A percentile compares a stretch with the other conserved stretches of the same genome.
Evolutionary conservation across 1,139 yeast species (phyloP).

Genomic region (Magnusiomyces fungicola): DNA sequence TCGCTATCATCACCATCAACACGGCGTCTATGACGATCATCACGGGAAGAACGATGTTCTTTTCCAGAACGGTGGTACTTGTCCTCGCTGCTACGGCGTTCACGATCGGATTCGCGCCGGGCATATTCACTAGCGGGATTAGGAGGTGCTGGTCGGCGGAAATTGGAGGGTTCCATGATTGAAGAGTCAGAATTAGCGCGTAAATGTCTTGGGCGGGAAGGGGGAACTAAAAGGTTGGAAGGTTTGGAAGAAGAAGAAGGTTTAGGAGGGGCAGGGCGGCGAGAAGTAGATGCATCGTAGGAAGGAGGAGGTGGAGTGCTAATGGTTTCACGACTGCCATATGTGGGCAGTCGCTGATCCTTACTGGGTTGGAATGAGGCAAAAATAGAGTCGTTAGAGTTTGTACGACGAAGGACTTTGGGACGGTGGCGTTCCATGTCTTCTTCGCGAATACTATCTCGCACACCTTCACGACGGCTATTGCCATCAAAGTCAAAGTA

Average conservation of each 20-base stretch:
- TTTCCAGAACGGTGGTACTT: background rate
- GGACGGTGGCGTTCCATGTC: background rate
- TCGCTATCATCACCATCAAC: constrained; percentile 7
- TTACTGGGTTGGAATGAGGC: constrained; percentile 1
- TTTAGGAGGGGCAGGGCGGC: constrained; percentile 3
- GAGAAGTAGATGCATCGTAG: background rate
- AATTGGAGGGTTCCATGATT: constrained; percentile 19
- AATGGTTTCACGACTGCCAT: background rate
- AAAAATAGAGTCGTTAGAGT: constrained; percentile 14
- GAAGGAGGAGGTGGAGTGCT: background rate
- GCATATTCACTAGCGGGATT: background rate
- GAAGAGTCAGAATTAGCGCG: constrained; percentile 28
- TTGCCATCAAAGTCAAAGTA: no score
- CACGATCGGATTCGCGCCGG: constrained; percentile 9
- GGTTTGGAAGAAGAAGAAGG: constrained; percentile 3
- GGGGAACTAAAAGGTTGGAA: constrained; percentile 1
- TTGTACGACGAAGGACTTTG: constrained; percentile 8
- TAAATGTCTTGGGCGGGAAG: constrained; percentile 7
- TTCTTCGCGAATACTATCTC: no score
- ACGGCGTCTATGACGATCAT: constrained; percentile 3
- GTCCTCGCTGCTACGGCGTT: background rate
- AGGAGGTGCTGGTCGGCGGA: constrained; percentile 7
- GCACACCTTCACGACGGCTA: no score
- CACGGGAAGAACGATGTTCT: constrained; percentile 4
- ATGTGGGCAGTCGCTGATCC: background rate